Evolutionary conservation across 352 stramenopile species (phyloP).

Genomic region (Pythium utonaiense): DNA sequence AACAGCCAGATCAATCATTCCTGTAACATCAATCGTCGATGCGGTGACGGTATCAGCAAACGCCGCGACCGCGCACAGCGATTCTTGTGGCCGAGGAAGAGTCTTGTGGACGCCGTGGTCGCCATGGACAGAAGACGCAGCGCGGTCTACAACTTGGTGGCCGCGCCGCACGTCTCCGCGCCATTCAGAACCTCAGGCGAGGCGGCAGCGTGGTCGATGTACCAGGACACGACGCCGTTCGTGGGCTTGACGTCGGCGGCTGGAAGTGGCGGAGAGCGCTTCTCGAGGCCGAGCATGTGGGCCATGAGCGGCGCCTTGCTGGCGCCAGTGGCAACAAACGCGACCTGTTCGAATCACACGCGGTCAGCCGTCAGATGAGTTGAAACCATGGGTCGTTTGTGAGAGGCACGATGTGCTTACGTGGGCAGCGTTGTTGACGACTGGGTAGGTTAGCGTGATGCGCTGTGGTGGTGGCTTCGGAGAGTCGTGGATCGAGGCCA

Average conservation of each 20-base stretch:
- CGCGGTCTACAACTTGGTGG: conserved; percentile 12
- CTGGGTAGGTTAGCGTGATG: conserved; percentile 96
- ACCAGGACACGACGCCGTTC: conserved; percentile 79
- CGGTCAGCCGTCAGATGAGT: not conserved
- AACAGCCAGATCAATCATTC: too few species aligned
- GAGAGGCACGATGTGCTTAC: conserved; percentile 32
- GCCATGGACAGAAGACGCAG: too few species aligned
- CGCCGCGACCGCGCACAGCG: too few species aligned
- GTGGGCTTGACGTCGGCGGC: conserved; percentile 69
- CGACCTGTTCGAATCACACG: conserved; percentile 49
- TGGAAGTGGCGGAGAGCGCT: conserved; percentile 56
- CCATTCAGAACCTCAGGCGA: conserved; percentile 14
- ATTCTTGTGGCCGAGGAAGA: too few species aligned
- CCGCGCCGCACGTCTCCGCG: conserved; percentile 5
- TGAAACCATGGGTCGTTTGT: too few species aligned
- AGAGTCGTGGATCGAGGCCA: conserved; percentile 96
- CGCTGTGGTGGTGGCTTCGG: conserved; percentile 95
- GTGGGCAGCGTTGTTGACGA: conserved; percentile 90
- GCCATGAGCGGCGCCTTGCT: conserved; percentile 88
- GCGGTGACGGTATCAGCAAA: too few species aligned
- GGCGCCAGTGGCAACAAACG: conserved; percentile 88
- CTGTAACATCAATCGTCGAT: too few species aligned
- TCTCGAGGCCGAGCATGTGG: conserved; percentile 68
- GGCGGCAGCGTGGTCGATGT: conserved; percentile 77
- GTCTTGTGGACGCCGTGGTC: too few species aligned